Base-by-base conservation (phyloP, 441 rosid genomes). In the Eutrema salsugineum region DNA sequence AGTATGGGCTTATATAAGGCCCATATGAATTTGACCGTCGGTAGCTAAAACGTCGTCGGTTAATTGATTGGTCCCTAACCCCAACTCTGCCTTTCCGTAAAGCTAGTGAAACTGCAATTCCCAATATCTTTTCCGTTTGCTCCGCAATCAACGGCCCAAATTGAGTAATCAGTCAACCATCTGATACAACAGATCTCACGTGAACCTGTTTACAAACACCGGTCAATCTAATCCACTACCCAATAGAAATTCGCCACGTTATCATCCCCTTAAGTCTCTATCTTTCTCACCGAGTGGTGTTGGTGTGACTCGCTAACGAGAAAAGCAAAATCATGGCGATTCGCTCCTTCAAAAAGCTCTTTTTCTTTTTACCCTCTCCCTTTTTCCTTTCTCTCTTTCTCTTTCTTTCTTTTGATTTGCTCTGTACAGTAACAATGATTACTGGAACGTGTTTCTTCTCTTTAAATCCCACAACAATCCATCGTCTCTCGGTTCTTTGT, bases 111-210 rank as follows among this genome's bases (percentile, higher is more conserved):
- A 63, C 82, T 80, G 71, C 80, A 65, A 78, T 84, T 82, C 80
- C 86, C 88, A 72, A 84, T 62, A 53, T 59, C 60, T 73, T 73
- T 76, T 68, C 30, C 67, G n/a, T 54, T 43, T 44, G 0, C 17
- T 56, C 84, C 86, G 82, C 70, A 75, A 84, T 84, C 79, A 48
- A 75, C 83, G 84, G 83, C 82, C 77, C 56, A 64, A 68, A 51
- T 68, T 3, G 32, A 49, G 50, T 43, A 36, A 53, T 63, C 51
- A 49, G 66, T 70, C 72, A 63, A 74, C 64, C 11, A 59, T n/a
- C 64, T 11, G 5, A 48, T 39, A 39, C 67, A 58, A 61, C 67
- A 74, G 48, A 11, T 79, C 79, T 61, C 73, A 69, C 62, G 17
- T 33, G 16, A 71, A 17, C 11, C 7, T 40, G 40, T 35, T 9